These are phyloP conservation scores for Gonium pectorale DNA, from an alignment of 139 green algal genomes.

Conservation along the genomic window DNA sequence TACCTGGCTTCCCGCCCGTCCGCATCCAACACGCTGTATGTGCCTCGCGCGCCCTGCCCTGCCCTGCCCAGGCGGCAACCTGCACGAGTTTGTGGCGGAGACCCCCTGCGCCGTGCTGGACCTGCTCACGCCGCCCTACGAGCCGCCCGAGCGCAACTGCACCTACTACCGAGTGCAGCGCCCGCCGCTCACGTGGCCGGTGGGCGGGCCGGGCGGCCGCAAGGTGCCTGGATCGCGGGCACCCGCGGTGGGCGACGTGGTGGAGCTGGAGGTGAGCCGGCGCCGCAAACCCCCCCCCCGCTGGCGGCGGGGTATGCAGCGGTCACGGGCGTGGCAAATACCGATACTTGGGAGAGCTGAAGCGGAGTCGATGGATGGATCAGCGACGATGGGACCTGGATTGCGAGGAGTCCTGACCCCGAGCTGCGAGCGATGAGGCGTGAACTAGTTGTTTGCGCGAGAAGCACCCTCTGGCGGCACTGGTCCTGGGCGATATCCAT, in stretches of 20 bases:
- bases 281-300: too few species aligned
- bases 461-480: too few species aligned
- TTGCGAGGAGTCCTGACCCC: too few species aligned
- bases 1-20: too few species aligned
- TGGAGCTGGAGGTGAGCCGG: conserved; percentile 41
- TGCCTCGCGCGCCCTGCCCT: neutral
- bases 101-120: conserved; percentile 92
- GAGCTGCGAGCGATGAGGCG: too few species aligned
- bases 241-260: neutral
- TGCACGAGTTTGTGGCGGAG: conserved; percentile 91
- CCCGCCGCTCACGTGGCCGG: neutral
- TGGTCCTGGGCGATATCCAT: neutral
- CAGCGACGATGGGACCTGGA: too few species aligned
- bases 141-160: conserved; percentile 76
- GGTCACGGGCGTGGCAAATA: too few species aligned
- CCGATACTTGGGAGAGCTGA: too few species aligned
- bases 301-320: too few species aligned
- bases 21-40: too few species aligned
- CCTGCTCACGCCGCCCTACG: conserved; percentile 91
- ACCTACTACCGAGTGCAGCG: conserved; percentile 83
- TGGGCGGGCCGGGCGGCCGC: neutral
- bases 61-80: conserved; percentile 83
- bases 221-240: neutral
- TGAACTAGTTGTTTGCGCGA: too few species aligned
- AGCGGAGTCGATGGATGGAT: too few species aligned